Conservation (phyloP, 768 basidiomycete genomes). For the Candolleomyces efflorescens region DNA sequence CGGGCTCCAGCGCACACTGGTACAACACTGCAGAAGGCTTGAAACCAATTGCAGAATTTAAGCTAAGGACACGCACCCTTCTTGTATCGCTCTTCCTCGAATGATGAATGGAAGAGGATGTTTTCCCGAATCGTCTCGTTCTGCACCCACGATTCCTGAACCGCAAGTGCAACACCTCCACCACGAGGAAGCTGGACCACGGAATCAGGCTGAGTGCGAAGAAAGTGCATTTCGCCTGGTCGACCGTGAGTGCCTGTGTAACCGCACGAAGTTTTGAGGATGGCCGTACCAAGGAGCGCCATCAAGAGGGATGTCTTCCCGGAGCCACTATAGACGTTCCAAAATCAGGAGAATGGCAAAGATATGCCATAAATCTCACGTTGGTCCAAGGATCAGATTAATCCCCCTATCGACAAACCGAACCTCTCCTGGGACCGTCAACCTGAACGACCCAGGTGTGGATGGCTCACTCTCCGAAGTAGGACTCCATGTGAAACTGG, state of each 20-base stretch:
- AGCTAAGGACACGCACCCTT: slow-evolving; percentile 38
- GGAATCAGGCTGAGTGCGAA: slow-evolving; percentile 45
- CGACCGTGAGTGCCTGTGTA: slow-evolving; percentile 15
- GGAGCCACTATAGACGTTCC: slow-evolving; percentile 24
- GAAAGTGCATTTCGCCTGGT: slow-evolving; percentile 68
- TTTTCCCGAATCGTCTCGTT: slow-evolving; percentile 82
- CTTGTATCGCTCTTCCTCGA: slow-evolving; percentile 75
- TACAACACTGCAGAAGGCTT: slow-evolving; percentile 41
- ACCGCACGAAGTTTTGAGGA: slow-evolving; percentile 23
- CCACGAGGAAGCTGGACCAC: slow-evolving; percentile 68
- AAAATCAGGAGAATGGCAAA: slow-evolving; percentile 22
- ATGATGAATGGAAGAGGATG: slow-evolving; percentile 74
- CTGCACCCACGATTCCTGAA: slow-evolving; percentile 84
- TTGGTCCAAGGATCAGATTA: slow-evolving; percentile 59
- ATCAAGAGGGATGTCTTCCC: slow-evolving; percentile 63
- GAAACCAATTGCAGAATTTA: no score
- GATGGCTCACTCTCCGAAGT: slow-evolving; percentile 30
- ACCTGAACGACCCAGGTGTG: slow-evolving; percentile 29
- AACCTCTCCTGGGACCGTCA: slow-evolving; percentile 51
- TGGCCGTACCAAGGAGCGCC: slow-evolving; percentile 42
- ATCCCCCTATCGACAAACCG: slow-evolving; percentile 48
- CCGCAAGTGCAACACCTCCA: slow-evolving; percentile 72
- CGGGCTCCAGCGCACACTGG: slow-evolving; percentile 71
- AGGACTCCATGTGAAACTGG: slow-evolving; percentile 54
- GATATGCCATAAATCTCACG: slow-evolving; percentile 18